Percentiles rank a stretch among this genome's conserved stretches.
Conservation (phyloP, 805 yeast species). For the Schizosaccharomyces lindneri region DNA sequence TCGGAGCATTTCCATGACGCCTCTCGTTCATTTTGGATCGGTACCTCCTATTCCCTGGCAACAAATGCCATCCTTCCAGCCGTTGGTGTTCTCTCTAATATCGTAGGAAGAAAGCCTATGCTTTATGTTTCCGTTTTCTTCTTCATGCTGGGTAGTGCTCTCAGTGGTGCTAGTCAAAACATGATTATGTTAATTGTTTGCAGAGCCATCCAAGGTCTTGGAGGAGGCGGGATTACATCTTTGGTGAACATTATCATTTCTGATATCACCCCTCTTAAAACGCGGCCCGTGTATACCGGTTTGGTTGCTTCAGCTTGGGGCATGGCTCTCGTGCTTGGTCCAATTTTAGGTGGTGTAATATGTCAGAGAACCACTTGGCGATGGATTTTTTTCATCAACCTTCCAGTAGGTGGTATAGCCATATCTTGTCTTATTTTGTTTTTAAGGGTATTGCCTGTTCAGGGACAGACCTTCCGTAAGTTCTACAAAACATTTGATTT, state of each 20-base stretch:
- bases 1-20: slow-evolving; percentile 26
- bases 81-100: slow-evolving; percentile 43
- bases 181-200: slow-evolving; percentile 46
- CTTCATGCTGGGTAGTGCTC: slow-evolving; percentile 22
- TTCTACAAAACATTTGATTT: slow-evolving; percentile 24
- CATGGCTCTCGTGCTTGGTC: slow-evolving; percentile 20
- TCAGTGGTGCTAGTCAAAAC: slow-evolving; percentile 19
- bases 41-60: slow-evolving; percentile 33
- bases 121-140: slow-evolving; percentile 18
- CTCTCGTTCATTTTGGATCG: slow-evolving; percentile 29
- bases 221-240: slow-evolving; percentile 35
- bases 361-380: slow-evolving; percentile 40
- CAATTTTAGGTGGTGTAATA: slow-evolving; percentile 42
- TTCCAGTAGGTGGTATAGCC: slow-evolving; percentile 38
- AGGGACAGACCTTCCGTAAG: slow-evolving; percentile 15
- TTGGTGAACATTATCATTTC: neutral
- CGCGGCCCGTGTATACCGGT: slow-evolving; percentile 1
- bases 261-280: slow-evolving; percentile 1
- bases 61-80: slow-evolving; percentile 48
- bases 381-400: slow-evolving; percentile 50
- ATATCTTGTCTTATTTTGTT: slow-evolving; percentile 15
- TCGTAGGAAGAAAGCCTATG: slow-evolving; percentile 19
- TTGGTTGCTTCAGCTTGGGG: slow-evolving; percentile 3
- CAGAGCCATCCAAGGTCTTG: slow-evolving; percentile 41
- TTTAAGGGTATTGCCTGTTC: slow-evolving; percentile 25